phyloP scores from a whole-genome alignment of 768 basidiomycete genomes.

The Russula sp. region DNA sequence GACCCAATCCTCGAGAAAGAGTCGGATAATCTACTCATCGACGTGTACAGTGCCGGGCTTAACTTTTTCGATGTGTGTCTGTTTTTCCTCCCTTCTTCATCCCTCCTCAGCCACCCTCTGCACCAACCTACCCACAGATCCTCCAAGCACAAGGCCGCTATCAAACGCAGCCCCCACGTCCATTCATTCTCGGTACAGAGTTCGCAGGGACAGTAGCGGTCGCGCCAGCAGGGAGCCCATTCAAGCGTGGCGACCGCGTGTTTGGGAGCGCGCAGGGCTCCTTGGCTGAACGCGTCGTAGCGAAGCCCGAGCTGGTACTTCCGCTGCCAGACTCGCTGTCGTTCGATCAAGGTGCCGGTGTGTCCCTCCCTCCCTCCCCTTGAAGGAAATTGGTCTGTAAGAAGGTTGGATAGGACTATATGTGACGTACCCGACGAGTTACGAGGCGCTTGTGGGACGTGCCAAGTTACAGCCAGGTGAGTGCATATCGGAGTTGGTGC shows the following conservation, averaged over 20 bases:
- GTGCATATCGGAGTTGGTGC: constrained; percentile 13
- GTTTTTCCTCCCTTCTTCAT: background rate
- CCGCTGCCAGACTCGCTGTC: constrained; percentile 69
- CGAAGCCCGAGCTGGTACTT: constrained; percentile 43
- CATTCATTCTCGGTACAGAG: constrained; percentile 80
- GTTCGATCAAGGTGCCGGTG: constrained; percentile 82
- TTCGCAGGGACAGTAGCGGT: constrained; percentile 82
- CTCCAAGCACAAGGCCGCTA: constrained; percentile 77
- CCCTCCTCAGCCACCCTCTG: too few species aligned
- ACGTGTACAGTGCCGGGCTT: constrained; percentile 44
- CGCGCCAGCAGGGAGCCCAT: constrained; percentile 72
- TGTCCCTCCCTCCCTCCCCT: constrained; percentile 11
- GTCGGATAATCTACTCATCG: constrained; percentile 42
- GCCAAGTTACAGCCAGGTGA: constrained; percentile 72
- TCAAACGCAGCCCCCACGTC: constrained; percentile 74
- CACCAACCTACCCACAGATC: background rate
- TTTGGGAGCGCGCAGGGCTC: constrained; percentile 79
- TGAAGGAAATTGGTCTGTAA: background rate
- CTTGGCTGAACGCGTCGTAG: constrained; percentile 71
- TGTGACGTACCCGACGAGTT: constrained; percentile 88
- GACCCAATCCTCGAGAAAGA: constrained; percentile 31
- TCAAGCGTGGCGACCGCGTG: constrained; percentile 77
- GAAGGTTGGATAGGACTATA: constrained; percentile 48
- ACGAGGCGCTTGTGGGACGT: constrained; percentile 83
- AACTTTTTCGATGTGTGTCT: constrained; percentile 40